Percentiles rank a stretch among this genome's conserved stretches.
phyloP scores from a whole-genome alignment of 257 asterid species.

The Ocimum tenuiflorum region DNA sequence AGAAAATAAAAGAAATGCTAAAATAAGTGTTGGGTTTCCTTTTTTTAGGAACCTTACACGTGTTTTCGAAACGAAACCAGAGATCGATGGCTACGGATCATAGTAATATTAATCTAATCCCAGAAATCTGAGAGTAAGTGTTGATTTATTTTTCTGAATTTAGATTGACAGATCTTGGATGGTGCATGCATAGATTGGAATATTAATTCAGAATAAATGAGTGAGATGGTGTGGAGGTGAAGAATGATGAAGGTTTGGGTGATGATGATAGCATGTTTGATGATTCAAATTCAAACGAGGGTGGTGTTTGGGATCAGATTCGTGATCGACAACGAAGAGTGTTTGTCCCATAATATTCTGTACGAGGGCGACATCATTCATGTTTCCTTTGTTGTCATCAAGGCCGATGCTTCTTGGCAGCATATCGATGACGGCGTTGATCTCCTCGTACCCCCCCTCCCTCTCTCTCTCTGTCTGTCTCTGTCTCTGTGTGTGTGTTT shows the following conservation, averaged over 20 bases:
- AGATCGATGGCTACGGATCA: too few species aligned
- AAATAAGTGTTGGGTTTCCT: too few species aligned
- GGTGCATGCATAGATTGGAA: constrained; percentile 15
- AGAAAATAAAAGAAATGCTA: too few species aligned
- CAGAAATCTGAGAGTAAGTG: too few species aligned
- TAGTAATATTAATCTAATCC: too few species aligned
- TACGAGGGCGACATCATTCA: constrained; percentile 65
- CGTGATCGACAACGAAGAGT: constrained; percentile 68
- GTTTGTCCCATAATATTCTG: constrained; percentile 55
- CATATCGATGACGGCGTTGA: constrained; percentile 57
- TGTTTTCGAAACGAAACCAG: too few species aligned
- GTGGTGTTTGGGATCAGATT: constrained; percentile 60
- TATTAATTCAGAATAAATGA: too few species aligned
- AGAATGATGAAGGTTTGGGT: neutral
- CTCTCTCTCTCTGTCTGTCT: neutral
- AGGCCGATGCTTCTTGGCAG: constrained; percentile 59
- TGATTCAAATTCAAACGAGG: neutral
- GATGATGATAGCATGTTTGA: neutral
- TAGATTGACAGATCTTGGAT: neutral
- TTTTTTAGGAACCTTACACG: too few species aligned
- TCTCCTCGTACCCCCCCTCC: constrained; percentile 27
- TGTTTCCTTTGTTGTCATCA: constrained; percentile 70
- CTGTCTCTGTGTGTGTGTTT: too few species aligned
- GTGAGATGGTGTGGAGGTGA: neutral
- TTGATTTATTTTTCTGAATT: too few species aligned